phyloP scores from a whole-genome alignment of 2,329 filamentous ascomycete genomes.

The Tolypocladium endophyticum region DNA sequence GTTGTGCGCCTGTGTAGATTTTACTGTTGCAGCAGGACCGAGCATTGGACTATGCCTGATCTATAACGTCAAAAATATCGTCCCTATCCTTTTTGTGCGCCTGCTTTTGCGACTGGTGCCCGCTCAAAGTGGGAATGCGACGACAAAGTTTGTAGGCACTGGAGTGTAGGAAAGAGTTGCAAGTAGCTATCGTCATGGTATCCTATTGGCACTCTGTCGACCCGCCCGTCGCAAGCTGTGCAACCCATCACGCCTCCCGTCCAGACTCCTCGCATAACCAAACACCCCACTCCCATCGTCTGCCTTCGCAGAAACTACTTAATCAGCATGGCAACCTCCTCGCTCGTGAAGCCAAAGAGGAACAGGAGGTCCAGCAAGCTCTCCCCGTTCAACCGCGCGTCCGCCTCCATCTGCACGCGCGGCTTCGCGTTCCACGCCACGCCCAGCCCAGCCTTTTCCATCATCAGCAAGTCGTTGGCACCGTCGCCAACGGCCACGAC shows the following conservation, averaged over 20 bases:
- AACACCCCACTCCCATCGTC: not conserved
- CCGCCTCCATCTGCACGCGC: conserved; percentile 67
- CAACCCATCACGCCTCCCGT: not conserved
- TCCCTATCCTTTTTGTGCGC: not conserved
- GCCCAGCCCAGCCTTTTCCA: conserved; percentile 62
- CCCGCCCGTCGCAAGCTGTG: not conserved
- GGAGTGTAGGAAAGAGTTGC: not conserved
- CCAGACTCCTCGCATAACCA: not conserved
- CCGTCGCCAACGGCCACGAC: conserved; percentile 70
- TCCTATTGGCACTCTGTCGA: not conserved
- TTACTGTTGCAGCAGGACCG: conserved; percentile 1
- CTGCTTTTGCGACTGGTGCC: not conserved
- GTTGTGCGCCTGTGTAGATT: not conserved
- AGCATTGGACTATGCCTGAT: conserved; percentile 14
- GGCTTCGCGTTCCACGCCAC: conserved; percentile 82
- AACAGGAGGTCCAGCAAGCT: conserved; percentile 64
- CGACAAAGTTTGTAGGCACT: no score
- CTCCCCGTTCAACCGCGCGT: conserved; percentile 59
- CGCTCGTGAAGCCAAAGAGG: conserved; percentile 59
- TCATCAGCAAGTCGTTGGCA: conserved; percentile 75
- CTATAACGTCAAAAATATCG: conserved; percentile 8
- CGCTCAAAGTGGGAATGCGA: not conserved
- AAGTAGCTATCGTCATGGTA: not conserved
- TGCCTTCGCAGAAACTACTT: not conserved
- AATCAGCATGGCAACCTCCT: conserved; percentile 35